Base-by-base conservation (phyloP, 192 early-diverging fungal species). In the Globomyces pollinis-pini region DNA sequence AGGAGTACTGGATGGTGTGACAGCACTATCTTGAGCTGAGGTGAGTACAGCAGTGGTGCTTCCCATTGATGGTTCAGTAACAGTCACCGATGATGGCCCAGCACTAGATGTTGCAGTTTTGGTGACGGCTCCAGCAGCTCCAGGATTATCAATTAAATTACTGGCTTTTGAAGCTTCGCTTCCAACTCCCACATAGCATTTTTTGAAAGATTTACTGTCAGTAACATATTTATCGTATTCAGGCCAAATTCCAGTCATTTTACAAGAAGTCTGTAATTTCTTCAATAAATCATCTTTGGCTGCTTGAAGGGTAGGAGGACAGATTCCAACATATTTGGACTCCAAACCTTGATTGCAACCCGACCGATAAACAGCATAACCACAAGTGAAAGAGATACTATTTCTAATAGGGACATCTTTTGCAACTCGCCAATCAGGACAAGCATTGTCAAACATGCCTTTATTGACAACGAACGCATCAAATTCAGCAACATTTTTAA, bases 291-390 rank as follows among this genome's bases (percentile, higher is more conserved):
- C n/a, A n/a, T n/a, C n/a, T n/a, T n/a, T n/a, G n/a, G n/a, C n/a
- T n/a, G n/a, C n/a, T n/a, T n/a, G n/a, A n/a, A n/a, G n/a, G n/a
- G 44, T 47, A 47, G n/a, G 44, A 20, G n/a, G 23, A 20, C 44
- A 47, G 23, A 15, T 47, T 26, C 23, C 44, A 47, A 20, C 28
- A 28, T 47, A 28, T 47, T 7, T 20, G 44, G 0, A 47, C 44
- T 5, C 23, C 23, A 47, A 28, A 47, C 28, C 28, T 20, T 7
- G 21, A 26, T 47, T 47, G 44, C 15, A 47, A 26, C 9, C 28
- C 23, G 44, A 28, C 28, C 28, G 28, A 47, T 26, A 26, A 47
- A 26, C 44, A 26, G 29, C 53, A 55, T 55, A 55, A 23, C 53
- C 53, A n/a, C 53, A 55, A 3, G 44, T 26, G n/a, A 47, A 47